Evolutionary conservation across 345 rosid species (phyloP).

Genomic region (Clarkia xantiana): DNA sequence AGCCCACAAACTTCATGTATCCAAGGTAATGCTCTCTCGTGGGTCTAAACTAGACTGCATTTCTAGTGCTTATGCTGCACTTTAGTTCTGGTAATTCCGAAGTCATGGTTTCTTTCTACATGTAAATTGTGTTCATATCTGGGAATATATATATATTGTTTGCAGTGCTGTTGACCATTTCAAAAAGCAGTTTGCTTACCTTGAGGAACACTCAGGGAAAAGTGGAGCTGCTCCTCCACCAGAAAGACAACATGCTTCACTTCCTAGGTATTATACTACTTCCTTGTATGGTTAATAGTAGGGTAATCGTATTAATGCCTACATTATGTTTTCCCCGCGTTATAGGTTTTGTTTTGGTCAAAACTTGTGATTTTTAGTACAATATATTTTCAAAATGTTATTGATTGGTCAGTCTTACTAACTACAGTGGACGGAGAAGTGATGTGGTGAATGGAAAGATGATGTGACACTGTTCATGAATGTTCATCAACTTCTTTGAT

Average conservation of each 20-base stretch:
- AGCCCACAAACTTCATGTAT: constrained; percentile 88
- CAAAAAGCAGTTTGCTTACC: constrained; percentile 86
- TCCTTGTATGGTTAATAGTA: too few species aligned
- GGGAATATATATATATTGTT: not conserved
- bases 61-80: too few species aligned
- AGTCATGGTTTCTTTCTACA: not conserved
- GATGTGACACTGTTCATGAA: too few species aligned
- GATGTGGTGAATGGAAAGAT: too few species aligned
- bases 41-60: too few species aligned
- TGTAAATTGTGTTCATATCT: not conserved
- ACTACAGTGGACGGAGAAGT: too few species aligned
- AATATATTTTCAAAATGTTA: not conserved
- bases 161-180: constrained; percentile 97
- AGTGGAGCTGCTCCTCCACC: constrained; percentile 67
- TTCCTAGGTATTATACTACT: constrained; percentile 93
- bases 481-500: too few species aligned
- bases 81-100: not conserved
- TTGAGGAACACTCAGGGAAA: constrained; percentile 88
- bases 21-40: constrained; percentile 59
- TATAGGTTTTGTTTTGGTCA: too few species aligned
- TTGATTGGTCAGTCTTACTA: constrained; percentile 1
- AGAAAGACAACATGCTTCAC: constrained; percentile 90
- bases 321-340: too few species aligned
- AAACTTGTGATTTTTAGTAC: not conserved
- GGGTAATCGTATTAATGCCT: too few species aligned